phyloP scores from a whole-genome alignment of 768 basidiomycete species.

The Phylloporus sp. region DNA sequence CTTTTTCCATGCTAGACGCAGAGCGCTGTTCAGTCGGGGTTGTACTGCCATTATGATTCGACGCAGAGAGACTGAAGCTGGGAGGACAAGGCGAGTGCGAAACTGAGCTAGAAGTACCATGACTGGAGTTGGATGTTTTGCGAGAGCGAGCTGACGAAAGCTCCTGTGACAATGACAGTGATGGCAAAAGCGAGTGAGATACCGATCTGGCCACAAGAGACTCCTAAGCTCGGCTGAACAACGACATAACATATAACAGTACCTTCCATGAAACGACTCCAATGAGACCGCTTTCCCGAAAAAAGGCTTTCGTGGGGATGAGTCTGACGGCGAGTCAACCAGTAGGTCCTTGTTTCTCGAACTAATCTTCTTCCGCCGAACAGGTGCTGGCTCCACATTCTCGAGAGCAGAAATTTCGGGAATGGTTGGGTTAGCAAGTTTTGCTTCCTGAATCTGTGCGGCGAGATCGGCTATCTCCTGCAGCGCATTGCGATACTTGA shows the following conservation, averaged over 20 bases:
- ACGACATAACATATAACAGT: conserved; percentile 18
- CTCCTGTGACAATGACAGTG: conserved; percentile 97
- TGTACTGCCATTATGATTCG: conserved; percentile 31
- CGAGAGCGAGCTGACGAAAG: conserved; percentile 84
- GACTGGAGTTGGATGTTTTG: conserved; percentile 76
- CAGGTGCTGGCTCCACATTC: conserved; percentile 42
- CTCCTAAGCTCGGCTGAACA: conserved; percentile 4
- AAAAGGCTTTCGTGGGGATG: conserved; percentile 67
- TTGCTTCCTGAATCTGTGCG: conserved; percentile 85
- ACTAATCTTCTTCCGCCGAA: conserved; percentile 52
- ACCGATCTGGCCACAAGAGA: conserved; percentile 58
- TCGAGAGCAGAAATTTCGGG: conserved; percentile 40
- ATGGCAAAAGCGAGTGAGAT: conserved; percentile 91
- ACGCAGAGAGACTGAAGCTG: conserved; percentile 56
- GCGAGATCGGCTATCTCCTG: conserved; percentile 91
- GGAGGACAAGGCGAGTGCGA: conserved; percentile 59
- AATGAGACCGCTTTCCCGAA: conserved; percentile 84
- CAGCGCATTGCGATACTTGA: conserved; percentile 85
- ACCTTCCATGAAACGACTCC: conserved; percentile 88
- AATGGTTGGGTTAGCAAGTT: conserved; percentile 51
- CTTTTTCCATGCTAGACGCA: conserved; percentile 81
- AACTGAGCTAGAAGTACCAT: conserved; percentile 64
- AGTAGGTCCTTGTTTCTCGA: conserved; percentile 45
- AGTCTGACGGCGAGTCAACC: conserved; percentile 46
- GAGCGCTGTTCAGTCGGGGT: conserved; percentile 60